Conservation (phyloP, 345 rosid species). For the Brassica juncea region DNA sequence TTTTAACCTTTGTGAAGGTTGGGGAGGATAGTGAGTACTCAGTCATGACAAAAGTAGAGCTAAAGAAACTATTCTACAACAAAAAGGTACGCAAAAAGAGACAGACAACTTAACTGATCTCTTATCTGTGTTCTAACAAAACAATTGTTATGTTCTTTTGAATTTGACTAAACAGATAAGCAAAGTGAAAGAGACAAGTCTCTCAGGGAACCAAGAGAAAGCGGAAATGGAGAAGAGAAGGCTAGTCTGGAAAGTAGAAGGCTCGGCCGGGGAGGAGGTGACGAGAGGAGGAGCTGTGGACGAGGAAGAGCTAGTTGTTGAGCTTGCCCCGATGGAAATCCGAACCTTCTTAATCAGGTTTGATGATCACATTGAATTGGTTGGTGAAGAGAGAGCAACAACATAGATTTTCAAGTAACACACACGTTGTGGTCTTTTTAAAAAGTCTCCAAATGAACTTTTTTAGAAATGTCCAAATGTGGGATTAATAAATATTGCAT, state of each 20-base stretch:
- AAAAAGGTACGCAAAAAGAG: slow-evolving; percentile 55
- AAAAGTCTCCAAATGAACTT: neutral
- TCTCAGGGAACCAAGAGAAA: slow-evolving; percentile 87
- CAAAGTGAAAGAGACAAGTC: slow-evolving; percentile 65
- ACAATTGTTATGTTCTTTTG: neutral
- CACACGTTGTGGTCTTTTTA: neutral
- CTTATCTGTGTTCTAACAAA: slow-evolving; percentile 12
- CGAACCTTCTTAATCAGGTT: slow-evolving; percentile 61
- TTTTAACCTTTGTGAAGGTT: slow-evolving; percentile 42
- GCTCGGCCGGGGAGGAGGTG: slow-evolving; percentile 34
- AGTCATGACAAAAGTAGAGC: slow-evolving; percentile 67
- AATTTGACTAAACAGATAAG: slow-evolving; percentile 48
- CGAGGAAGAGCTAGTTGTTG: slow-evolving; percentile 61
- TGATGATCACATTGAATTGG: slow-evolving; percentile 32
- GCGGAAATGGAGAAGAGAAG: slow-evolving; percentile 76
- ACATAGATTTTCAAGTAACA: neutral
- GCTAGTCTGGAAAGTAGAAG: slow-evolving; percentile 75
- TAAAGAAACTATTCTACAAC: slow-evolving; percentile 65
- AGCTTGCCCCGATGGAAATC: slow-evolving; percentile 92
- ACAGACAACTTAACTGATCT: neutral
- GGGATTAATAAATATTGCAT: neutral
- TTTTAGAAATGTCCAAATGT: neutral
- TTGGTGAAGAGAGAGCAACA: slow-evolving; percentile 21
- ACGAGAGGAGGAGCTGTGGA: slow-evolving; percentile 65
- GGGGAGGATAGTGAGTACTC: slow-evolving; percentile 88